Evolutionary conservation across 345 rosid genomes (phyloP), one percentile per base, ranked within the genome.

Genomic region (Carallia brachiata): DNA sequence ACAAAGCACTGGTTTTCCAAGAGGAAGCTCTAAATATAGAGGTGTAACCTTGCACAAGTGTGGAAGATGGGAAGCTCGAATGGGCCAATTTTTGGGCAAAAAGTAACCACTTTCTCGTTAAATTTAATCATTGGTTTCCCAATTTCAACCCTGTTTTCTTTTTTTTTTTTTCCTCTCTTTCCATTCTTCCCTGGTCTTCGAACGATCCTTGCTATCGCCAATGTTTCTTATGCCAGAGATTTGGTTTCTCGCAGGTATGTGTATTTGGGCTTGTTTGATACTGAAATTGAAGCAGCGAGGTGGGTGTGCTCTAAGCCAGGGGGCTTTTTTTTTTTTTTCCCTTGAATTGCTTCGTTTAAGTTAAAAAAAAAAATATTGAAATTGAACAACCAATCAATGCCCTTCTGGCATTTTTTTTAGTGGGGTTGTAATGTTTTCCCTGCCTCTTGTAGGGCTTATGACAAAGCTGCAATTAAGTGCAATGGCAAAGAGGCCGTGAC

Each of bases 31-130:
- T 40, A 95, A 92, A 74, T 95, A 88, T 77, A 89, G 98, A 76
- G 99, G 99, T 6, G 99, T 95, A 16, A 95, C 97, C 63, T 87
- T 95, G 84, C 99, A 95, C 76, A 95, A 95, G 77, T 92, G 99
- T 84, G 98, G 98, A 5, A 78, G 99, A 81, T 95, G 99, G 99
- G 99, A 95, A 80, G 90, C 98, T 67, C 76, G 99, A 34, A 84
- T 95, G 94, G 99, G 98, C 58, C 99, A 95, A 82, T 88, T 95
- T 69, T 74, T 95, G 4, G 91, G 93, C 76, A 95, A 89, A 81
- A 95, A 95, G 98, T 95, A 89, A 58, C 36, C 28, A n/a, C 58
- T 56, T 56, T 17, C 18, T 28, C 6, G 13, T 30, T 65, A 36
- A 9, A 28, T 66, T 18, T 36, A 4, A 9, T 7, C 28, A 27